These are phyloP conservation scores for Cryoendolithus antarcticus DNA, from an alignment of 2,329 filamentous ascomycete genomes.

Conservation along the genomic window DNA sequence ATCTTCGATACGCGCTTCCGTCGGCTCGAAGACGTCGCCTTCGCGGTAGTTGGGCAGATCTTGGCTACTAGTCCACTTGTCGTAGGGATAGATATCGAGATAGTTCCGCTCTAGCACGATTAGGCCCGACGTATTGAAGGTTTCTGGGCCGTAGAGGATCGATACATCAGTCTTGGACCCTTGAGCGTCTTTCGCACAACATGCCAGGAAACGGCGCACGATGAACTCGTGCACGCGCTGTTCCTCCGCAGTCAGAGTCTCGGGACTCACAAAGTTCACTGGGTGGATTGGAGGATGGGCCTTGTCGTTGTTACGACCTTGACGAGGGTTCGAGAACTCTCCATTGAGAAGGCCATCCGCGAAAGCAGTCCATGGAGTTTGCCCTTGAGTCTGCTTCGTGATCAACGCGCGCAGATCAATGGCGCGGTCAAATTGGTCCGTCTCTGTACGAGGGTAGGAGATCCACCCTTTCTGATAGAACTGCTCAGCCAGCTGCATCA, in stretches of 20 bases:
- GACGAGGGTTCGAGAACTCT: constrained; percentile 67
- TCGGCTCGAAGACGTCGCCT: constrained; percentile 75
- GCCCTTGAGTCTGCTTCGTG: constrained; percentile 69
- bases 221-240: constrained; percentile 84
- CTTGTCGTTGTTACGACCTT: constrained; percentile 84
- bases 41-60: constrained; percentile 67
- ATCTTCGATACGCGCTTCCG: constrained; percentile 77
- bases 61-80: constrained; percentile 85
- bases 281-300: constrained; percentile 96
- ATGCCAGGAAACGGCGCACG: constrained; percentile 80
- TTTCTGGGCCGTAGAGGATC: constrained; percentile 70
- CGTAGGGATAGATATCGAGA: constrained; percentile 88
- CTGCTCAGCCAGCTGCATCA: constrained; percentile 75
- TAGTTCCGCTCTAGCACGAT: constrained; percentile 84
- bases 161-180: constrained; percentile 78
- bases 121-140: constrained; percentile 70
- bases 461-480: constrained; percentile 94
- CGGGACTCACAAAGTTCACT: constrained; percentile 64
- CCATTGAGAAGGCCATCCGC: constrained; percentile 64
- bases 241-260: constrained; percentile 46
- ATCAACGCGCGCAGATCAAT: constrained; percentile 74
- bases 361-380: constrained; percentile 61
- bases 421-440: constrained; percentile 81
- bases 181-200: constrained; percentile 86
- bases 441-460: constrained; percentile 94